Evolutionary conservation across 192 early-diverging fungal species (phyloP).

Genomic region (Umbelopsis vinacea): DNA sequence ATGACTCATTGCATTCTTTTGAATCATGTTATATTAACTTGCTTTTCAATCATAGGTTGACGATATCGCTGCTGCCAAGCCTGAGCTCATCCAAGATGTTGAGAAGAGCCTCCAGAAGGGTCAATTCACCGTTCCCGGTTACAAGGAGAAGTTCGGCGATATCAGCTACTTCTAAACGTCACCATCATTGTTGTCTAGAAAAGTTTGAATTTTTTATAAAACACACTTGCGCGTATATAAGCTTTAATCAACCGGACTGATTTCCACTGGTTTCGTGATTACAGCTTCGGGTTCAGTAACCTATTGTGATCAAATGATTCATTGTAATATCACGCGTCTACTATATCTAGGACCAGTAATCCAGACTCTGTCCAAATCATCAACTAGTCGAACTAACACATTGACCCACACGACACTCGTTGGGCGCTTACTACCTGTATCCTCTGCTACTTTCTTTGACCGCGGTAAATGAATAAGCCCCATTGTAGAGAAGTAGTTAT

Average conservation of each 20-base stretch:
- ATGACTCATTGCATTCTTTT: not conserved
- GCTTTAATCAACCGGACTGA: too few relatives aligned
- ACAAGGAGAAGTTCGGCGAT: constrained; percentile 93
- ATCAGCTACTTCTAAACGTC: constrained; percentile 67
- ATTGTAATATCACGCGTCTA: constrained; percentile 23
- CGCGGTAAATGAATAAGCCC: constrained; percentile 25
- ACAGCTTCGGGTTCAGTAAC: not conserved
- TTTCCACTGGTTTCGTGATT: too few relatives aligned
- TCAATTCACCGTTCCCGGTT: constrained; percentile 91
- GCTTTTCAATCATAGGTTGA: constrained; percentile 67
- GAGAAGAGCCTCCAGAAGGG: constrained; percentile 92
- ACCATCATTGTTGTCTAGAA: constrained; percentile 20
- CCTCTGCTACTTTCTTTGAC: not conserved
- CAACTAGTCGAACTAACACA: constrained; percentile 30
- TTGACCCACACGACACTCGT: constrained; percentile 25
- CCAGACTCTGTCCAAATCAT: constrained; percentile 29
- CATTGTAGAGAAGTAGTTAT: constrained; percentile 30
- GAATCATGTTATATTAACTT: not conserved
- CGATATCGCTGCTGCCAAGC: constrained; percentile 91
- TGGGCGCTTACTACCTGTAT: not conserved
- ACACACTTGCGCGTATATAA: not conserved
- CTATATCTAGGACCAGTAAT: constrained; percentile 27
- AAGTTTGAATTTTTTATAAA: constrained; percentile 16
- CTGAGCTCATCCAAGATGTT: constrained; percentile 87
- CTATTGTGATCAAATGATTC: not conserved